These are phyloP conservation scores for Chlamydomonas schloesseri DNA, from an alignment of 139 green algal genomes.

Conservation along the genomic window DNA sequence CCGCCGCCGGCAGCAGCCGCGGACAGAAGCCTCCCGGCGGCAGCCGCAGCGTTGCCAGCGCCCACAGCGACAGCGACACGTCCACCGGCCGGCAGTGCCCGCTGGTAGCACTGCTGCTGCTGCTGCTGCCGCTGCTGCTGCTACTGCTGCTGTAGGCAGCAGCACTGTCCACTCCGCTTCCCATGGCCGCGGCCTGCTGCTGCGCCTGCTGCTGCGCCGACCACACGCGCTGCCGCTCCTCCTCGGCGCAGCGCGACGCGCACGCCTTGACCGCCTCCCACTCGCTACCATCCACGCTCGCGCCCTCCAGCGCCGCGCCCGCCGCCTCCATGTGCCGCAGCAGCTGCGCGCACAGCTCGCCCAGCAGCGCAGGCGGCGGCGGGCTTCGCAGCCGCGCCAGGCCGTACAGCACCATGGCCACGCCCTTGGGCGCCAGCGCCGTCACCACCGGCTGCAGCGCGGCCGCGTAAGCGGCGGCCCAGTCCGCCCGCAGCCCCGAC, in stretches of 20 bases:
- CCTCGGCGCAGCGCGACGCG: too few species aligned
- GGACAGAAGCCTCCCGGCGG: neutral
- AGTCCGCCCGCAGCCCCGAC: constrained; percentile 11
- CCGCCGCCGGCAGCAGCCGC: constrained; percentile 6
- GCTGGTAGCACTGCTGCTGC: neutral
- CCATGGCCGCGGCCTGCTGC: neutral
- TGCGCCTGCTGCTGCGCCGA: neutral
- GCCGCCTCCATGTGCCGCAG: neutral
- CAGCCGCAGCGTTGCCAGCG: constrained; percentile 26
- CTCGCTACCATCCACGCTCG: too few species aligned
- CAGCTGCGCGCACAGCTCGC: constrained; percentile 2
- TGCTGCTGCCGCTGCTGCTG: neutral
- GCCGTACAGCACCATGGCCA: neutral
- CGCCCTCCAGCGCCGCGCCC: neutral
- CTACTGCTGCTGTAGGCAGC: neutral
- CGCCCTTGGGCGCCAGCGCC: constrained; percentile 2
- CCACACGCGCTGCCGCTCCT: neutral
- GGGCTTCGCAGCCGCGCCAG: neutral
- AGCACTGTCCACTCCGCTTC: neutral
- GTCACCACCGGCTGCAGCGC: constrained; percentile 2
- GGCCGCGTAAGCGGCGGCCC: neutral
- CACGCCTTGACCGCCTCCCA: too few species aligned
- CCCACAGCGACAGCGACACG: constrained; percentile 32
- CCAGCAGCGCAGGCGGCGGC: constrained; percentile 2
- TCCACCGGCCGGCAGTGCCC: constrained; percentile 8